Evolutionary conservation across 148 eudicot species (phyloP).

Genomic region (Rhododendron ferrugineum): DNA sequence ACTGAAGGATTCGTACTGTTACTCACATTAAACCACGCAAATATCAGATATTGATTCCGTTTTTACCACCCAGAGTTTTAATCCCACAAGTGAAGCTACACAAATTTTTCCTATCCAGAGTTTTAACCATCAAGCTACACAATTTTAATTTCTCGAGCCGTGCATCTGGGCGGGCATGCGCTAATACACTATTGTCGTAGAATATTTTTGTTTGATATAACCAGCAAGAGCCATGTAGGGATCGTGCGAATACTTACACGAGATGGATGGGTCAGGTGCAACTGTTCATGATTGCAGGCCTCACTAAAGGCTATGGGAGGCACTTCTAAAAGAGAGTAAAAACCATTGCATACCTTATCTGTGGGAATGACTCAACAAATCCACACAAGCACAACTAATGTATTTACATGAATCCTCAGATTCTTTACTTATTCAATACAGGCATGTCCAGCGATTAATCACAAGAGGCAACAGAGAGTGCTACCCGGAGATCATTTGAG

Average conservation of each 20-base stretch:
- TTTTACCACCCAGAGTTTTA: background rate
- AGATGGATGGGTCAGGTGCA: background rate
- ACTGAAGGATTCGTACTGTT: background rate
- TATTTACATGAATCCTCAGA: background rate
- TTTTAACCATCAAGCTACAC: background rate
- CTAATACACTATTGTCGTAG: background rate
- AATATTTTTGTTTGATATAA: background rate
- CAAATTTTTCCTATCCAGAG: background rate
- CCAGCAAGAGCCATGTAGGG: background rate
- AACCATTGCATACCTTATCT: background rate
- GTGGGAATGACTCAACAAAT: background rate
- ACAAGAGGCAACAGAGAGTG: constrained; percentile 79
- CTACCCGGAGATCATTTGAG: constrained; percentile 75
- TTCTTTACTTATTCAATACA: background rate
- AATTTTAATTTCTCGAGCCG: background rate
- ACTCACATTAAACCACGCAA: background rate
- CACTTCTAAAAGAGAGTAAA: background rate
- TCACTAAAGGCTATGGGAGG: background rate
- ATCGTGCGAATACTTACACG: background rate
- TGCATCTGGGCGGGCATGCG: background rate
- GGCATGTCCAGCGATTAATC: constrained; percentile 31
- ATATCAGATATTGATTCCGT: background rate
- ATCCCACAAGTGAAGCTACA: background rate
- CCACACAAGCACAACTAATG: background rate
- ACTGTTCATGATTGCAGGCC: background rate